These are phyloP conservation scores for Nicotiana otophora DNA, from an alignment of 257 asterid genomes.

Conservation along the genomic window DNA sequence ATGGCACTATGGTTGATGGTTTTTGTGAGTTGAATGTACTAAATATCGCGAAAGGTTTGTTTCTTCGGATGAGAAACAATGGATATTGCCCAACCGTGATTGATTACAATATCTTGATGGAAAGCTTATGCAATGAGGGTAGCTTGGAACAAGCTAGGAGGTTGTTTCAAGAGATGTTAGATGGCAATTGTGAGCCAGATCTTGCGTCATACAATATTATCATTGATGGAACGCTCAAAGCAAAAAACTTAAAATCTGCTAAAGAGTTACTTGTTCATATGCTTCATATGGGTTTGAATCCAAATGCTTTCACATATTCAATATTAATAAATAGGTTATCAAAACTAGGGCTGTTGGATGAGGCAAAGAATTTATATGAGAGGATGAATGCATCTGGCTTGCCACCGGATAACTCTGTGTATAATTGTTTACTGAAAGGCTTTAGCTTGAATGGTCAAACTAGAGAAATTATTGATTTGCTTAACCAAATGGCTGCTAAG, in stretches of 20 bases:
- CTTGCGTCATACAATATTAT: slow-evolving; percentile 55
- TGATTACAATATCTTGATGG: slow-evolving; percentile 57
- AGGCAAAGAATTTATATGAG: slow-evolving; percentile 49
- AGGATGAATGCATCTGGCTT: slow-evolving; percentile 52
- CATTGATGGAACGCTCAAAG: slow-evolving; percentile 38
- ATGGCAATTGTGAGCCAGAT: slow-evolving; percentile 39
- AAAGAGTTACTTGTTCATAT: slow-evolving; percentile 44
- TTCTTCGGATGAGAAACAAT: slow-evolving; percentile 33
- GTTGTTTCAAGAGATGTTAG: slow-evolving; percentile 48
- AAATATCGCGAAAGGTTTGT: slow-evolving; percentile 66
- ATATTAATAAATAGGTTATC: slow-evolving; percentile 51
- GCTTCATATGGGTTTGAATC: slow-evolving; percentile 44
- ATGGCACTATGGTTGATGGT: slow-evolving; percentile 47
- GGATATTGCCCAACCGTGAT: slow-evolving; percentile 41
- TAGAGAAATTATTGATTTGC: slow-evolving; percentile 42
- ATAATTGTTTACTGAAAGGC: slow-evolving; percentile 63
- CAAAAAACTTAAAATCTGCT: slow-evolving; percentile 45
- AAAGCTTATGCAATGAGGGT: slow-evolving; percentile 55
- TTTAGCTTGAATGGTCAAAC: slow-evolving; percentile 40
- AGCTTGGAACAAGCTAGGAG: slow-evolving; percentile 58
- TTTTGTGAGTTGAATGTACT: slow-evolving; percentile 42
- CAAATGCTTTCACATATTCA: slow-evolving; percentile 49
- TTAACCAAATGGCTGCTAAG: slow-evolving; percentile 45
- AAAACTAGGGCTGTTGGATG: slow-evolving; percentile 46
- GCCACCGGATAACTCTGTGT: slow-evolving; percentile 23